Percentiles rank a stretch among this genome's conserved stretches.
These are phyloP conservation scores for Sclerotinia nivalis DNA, from an alignment of 2,329 filamentous ascomycete species.

Conservation along the genomic window DNA sequence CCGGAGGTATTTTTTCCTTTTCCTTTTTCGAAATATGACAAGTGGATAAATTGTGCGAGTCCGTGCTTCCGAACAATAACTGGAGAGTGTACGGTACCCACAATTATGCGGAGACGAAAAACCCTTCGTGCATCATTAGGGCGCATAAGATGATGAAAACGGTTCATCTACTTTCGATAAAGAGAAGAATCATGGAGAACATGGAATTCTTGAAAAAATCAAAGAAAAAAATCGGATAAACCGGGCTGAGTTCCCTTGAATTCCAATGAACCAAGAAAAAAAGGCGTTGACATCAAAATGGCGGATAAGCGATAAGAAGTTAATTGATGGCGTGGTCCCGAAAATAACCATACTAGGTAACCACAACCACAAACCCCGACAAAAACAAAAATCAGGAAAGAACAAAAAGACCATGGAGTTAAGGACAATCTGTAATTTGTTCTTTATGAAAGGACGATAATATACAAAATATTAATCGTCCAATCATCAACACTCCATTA, in stretches of 20 bases:
- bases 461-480: neutral
- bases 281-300: neutral
- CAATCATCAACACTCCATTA: neutral
- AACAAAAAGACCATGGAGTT: neutral
- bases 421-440: neutral
- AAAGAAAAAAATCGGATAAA: neutral
- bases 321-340: no score
- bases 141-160: neutral
- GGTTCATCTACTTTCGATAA: no score
- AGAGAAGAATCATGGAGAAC: neutral
- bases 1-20: no score
- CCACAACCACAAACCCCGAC: no score
- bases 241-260: neutral
- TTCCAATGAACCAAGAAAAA: neutral
- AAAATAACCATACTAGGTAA: no score
- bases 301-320: neutral
- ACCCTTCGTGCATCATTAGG: conserved; percentile 2
- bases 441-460: neutral
- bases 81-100: neutral
- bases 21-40: no score
- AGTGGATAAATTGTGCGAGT: no score
- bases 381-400: neutral
- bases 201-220: neutral
- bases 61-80: no score
- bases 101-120: conserved; percentile 1